A percentile compares a stretch with the other conserved stretches of the same genome.
Evolutionary conservation across 2,329 filamentous ascomycete species (phyloP).

Genomic region (Plenodomus lindquistii): DNA sequence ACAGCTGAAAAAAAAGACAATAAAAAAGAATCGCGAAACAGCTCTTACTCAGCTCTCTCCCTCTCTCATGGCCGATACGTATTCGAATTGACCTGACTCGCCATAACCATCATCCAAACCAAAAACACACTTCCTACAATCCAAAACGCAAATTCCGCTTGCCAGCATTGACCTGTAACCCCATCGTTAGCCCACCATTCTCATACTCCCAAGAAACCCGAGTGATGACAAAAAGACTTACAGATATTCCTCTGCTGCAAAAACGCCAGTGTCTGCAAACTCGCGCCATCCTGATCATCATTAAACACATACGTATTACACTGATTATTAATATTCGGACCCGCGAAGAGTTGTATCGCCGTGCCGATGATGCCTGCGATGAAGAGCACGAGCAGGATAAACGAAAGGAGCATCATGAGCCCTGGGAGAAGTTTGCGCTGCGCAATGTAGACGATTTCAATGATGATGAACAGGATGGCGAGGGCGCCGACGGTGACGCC

Average conservation of each 20-base stretch:
- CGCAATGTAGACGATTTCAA: conserved; percentile 60
- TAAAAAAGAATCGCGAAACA: neutral
- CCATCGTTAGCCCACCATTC: conserved; percentile 13
- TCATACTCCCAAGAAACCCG: neutral
- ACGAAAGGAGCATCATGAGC: conserved; percentile 62
- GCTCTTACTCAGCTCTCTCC: no score
- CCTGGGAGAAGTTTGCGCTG: conserved; percentile 62
- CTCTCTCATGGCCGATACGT: conserved; percentile 38
- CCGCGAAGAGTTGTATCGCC: conserved; percentile 63
- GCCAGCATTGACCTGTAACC: conserved; percentile 62
- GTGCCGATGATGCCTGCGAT: conserved; percentile 66
- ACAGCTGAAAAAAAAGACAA: neutral
- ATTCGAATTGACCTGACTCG: conserved; percentile 57
- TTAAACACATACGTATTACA: conserved; percentile 62
- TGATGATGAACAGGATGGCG: conserved; percentile 61
- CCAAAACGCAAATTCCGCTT: conserved; percentile 66
- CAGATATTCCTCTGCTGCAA: conserved; percentile 66
- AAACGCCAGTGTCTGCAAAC: conserved; percentile 62
- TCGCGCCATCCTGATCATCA: conserved; percentile 52
- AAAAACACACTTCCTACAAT: conserved; percentile 66
- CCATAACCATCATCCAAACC: conserved; percentile 69
- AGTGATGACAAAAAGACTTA: conserved; percentile 37
- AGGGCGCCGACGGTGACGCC: conserved; percentile 62
- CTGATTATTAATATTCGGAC: conserved; percentile 61
- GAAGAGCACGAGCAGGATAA: conserved; percentile 65